Base-by-base conservation (phyloP, 2,329 filamentous ascomycete species). In the Aspergillus sp. region DNA sequence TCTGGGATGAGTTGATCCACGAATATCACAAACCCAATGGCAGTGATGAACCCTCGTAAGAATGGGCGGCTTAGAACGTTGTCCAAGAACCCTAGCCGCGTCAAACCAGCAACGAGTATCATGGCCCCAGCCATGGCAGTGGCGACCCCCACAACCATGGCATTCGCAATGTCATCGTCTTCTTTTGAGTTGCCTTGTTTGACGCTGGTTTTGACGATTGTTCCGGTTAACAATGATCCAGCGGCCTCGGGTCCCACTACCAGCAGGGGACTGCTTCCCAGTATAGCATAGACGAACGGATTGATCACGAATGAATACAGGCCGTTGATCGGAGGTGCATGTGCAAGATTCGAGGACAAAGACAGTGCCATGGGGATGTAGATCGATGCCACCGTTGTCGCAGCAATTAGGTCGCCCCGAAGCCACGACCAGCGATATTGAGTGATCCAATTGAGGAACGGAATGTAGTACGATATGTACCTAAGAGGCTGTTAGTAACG, bases 351-450 rank as follows among this genome's bases (percentile, higher is more conserved):
- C 38, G 90, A 86, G 50, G 94, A 91, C 58, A 95, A 88, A 0
- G 94, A 97, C 13, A 99, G 82, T 0, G 91, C 88, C 92, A 99
- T 97, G 47, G 94, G 94, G 34, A 99, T 88, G 71, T 99, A 99
- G 76, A 99, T 94, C 21, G 92, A 96, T n/a, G 93, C 90, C 77
- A 99, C 88, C n/a, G 94, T 97, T 57, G 97, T 71, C 45, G 93
- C 92, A 7, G 93, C 88, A 13, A 96, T 79, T 16, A 97, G 75
- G 71, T 99, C 94, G 45, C 94, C 94, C 62, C 87, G 84, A 45
- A 97, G 72, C 72, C 89, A 96, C 3, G 84, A 82, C 81, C 85
- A 86, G 62, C 83, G 85, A 73, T 99, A 99, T 73, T 96, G 90
- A 48, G 79, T 81, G 57, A 96, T 87, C 94, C 94, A 99, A 58